phyloP scores from a whole-genome alignment of 2,329 filamentous ascomycete species.

The Diaporthe australafricana region DNA sequence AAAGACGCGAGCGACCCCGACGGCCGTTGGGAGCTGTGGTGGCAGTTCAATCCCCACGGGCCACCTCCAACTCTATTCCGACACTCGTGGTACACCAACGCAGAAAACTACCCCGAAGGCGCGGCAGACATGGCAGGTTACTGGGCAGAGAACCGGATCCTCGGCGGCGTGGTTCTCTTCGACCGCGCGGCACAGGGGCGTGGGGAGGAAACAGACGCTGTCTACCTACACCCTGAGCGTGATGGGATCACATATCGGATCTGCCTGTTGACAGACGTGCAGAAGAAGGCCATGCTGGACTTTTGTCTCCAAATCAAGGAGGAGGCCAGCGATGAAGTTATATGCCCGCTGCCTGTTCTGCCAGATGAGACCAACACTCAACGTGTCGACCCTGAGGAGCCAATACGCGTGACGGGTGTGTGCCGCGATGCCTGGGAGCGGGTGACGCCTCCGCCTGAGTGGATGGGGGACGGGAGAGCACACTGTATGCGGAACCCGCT shows the following conservation, averaged over 20 bases:
- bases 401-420: not conserved
- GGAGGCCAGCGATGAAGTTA: not conserved
- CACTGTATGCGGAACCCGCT: not conserved
- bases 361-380: not conserved
- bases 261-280: slow-evolving; percentile 40
- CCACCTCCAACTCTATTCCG: not conserved
- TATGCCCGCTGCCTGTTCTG: not conserved
- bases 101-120: not conserved
- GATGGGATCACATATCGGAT: slow-evolving; percentile 40
- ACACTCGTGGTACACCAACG: not conserved
- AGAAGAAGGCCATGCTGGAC: slow-evolving; percentile 32
- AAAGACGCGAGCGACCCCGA: not conserved
- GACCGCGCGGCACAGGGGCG: not conserved
- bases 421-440: not conserved
- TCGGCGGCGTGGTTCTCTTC: not conserved
- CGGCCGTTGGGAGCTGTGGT: not conserved
- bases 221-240: slow-evolving; percentile 42
- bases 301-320: not conserved
- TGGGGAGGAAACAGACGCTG: slow-evolving; percentile 1
- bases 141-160: not conserved
- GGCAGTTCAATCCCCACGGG: not conserved
- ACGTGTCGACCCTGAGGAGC: not conserved
- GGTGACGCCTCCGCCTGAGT: not conserved
- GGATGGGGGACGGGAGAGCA: not conserved
- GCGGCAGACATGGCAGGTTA: not conserved